Conservation (phyloP, 257 asterid species). For the Gentiana straminea region DNA sequence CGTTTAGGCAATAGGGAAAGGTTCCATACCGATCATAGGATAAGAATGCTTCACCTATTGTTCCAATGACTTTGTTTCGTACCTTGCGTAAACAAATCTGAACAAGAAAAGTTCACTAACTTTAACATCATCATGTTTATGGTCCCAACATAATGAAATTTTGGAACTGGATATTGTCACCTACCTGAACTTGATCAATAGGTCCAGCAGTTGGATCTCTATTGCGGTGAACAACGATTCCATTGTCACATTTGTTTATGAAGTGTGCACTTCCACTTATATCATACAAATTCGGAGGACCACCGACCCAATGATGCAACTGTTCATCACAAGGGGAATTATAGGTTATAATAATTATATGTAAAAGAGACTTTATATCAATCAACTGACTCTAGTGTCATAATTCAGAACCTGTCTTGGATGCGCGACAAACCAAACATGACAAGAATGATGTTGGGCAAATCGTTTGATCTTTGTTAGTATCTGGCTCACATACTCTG, state of each 20-base stretch:
- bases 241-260: constrained; percentile 94
- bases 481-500: constrained; percentile 96
- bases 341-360: neutral
- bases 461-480: constrained; percentile 85
- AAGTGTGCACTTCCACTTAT: constrained; percentile 99
- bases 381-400: neutral
- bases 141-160: neutral
- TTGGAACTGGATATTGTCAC: constrained; percentile 5
- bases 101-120: constrained; percentile 1
- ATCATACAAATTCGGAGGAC: constrained; percentile 84
- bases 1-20: neutral
- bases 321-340: constrained; percentile 9
- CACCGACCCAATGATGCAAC: constrained; percentile 84
- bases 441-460: constrained; percentile 94
- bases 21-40: constrained; percentile 58
- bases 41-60: constrained; percentile 78
- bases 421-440: constrained; percentile 99
- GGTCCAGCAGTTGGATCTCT: constrained; percentile 84
- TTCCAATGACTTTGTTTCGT: constrained; percentile 85
- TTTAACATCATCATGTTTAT: too few relatives aligned
- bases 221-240: constrained; percentile 88
- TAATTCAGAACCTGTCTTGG: constrained; percentile 72
- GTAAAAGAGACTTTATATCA: neutral
- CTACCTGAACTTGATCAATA: constrained; percentile 73
- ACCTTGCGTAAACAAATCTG: constrained; percentile 93